A percentile compares a stretch with the other conserved stretches of the same genome.
phyloP scores from a whole-genome alignment of 2,329 filamentous ascomycete genomes.

The Byssothecium circinans region DNA sequence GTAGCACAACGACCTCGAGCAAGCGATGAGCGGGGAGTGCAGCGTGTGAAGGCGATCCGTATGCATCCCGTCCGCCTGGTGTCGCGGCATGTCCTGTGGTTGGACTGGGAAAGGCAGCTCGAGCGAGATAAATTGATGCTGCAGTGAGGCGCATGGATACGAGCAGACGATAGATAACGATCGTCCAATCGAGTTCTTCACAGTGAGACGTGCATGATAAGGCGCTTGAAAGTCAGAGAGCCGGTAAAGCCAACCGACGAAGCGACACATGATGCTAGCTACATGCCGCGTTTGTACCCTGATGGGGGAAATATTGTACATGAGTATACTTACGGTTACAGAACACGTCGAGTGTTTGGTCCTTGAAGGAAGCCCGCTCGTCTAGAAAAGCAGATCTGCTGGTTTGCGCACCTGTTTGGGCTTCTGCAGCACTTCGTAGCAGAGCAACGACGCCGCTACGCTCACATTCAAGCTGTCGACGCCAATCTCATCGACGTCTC shows the following conservation, averaged over 20 bases:
- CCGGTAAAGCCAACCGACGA: too few relatives aligned
- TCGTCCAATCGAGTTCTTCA: not conserved
- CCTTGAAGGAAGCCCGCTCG: not conserved
- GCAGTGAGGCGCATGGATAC: slow-evolving; percentile 14
- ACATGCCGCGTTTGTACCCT: not conserved
- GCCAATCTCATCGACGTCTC: slow-evolving; percentile 52
- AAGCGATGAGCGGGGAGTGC: too few relatives aligned
- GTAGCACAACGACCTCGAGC: too few relatives aligned
- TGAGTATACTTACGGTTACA: slow-evolving; percentile 12
- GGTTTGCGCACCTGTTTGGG: slow-evolving; percentile 20
- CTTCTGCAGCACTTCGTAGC: slow-evolving; percentile 64
- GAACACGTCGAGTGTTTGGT: not conserved
- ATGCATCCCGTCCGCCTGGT: not conserved
- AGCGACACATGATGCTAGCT: not conserved
- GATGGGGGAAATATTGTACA: slow-evolving; percentile 1
- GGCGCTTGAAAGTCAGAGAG: not conserved
- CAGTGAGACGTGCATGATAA: not conserved
- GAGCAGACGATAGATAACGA: slow-evolving; percentile 7
- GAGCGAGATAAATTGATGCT: slow-evolving; percentile 1
- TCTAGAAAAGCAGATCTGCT: slow-evolving; percentile 28
- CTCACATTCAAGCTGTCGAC: slow-evolving; percentile 95
- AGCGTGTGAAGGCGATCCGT: not conserved
- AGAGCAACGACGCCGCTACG: slow-evolving; percentile 79
- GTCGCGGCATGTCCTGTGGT: not conserved
- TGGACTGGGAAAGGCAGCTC: not conserved